Evolutionary conservation across 306 rosid genomes (phyloP).

Genomic region (Corylus avellana): DNA sequence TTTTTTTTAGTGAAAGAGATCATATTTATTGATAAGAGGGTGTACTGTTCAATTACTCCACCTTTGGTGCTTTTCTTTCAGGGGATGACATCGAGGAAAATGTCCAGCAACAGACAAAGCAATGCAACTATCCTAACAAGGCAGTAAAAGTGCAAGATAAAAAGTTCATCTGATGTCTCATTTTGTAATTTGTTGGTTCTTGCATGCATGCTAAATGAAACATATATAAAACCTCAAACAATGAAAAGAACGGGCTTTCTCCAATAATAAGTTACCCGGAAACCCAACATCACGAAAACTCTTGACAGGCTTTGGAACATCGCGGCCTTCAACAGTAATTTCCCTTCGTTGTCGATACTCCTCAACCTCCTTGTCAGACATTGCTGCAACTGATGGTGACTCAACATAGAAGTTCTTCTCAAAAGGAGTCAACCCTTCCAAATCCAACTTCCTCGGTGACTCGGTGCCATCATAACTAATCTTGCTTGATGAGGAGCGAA

Average conservation of each 20-base stretch:
- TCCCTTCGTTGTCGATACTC: conserved; percentile 76
- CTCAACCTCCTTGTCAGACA: conserved; percentile 79
- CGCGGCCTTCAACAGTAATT: conserved; percentile 91
- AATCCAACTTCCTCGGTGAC: conserved; percentile 64
- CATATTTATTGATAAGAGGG: neutral
- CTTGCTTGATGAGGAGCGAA: conserved; percentile 54
- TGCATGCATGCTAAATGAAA: conserved; percentile 5
- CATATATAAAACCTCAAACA: conserved; percentile 6
- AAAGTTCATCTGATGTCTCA: neutral
- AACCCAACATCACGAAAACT: conserved; percentile 72
- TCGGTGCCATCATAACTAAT: conserved; percentile 58
- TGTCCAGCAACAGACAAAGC: neutral
- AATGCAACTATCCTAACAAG: neutral
- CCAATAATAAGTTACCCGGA: conserved; percentile 59
- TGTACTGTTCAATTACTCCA: neutral
- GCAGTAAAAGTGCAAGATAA: neutral
- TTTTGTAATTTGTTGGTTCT: neutral
- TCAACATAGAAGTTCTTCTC: conserved; percentile 91
- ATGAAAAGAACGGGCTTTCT: neutral
- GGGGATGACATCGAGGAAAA: neutral
- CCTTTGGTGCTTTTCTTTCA: neutral
- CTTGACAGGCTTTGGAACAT: conserved; percentile 94
- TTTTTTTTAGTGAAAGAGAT: neutral
- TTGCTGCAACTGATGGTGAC: conserved; percentile 67
- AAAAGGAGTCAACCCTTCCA: conserved; percentile 92